A percentile compares a stretch with the other conserved stretches of the same genome.
Evolutionary conservation across 768 basidiomycete genomes (phyloP).

Genomic region (Leccinum longicurvipes): DNA sequence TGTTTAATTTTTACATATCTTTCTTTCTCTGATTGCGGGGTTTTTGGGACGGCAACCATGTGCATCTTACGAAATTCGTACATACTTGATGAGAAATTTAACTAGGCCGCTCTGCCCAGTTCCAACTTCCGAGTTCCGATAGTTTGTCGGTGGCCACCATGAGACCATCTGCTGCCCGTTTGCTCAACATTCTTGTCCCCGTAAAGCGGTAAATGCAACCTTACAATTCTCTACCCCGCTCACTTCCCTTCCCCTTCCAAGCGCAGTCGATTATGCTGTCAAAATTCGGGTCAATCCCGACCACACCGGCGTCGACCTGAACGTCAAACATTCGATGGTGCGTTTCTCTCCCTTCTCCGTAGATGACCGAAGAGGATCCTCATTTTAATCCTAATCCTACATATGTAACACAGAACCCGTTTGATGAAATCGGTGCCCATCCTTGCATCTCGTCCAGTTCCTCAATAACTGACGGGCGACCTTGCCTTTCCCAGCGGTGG

Average conservation of each 20-base stretch:
- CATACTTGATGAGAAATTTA: neutral
- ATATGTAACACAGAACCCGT: constrained; percentile 81
- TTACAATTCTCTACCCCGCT: neutral
- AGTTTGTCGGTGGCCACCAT: constrained; percentile 32
- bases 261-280: constrained; percentile 94
- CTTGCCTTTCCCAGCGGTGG: constrained; percentile 60
- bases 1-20: neutral
- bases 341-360: constrained; percentile 19
- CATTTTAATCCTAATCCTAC: neutral
- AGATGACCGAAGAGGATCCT: neutral
- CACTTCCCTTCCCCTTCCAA: constrained; percentile 28
- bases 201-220: constrained; percentile 69
- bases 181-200: constrained; percentile 90
- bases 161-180: constrained; percentile 67
- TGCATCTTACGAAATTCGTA: neutral
- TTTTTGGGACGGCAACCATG: neutral
- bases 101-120: constrained; percentile 1
- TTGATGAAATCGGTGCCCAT: constrained; percentile 91
- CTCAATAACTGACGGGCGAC: neutral
- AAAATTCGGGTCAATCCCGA: constrained; percentile 97
- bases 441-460: neutral
- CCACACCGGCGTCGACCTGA: constrained; percentile 93
- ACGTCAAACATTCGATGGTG: constrained; percentile 99
- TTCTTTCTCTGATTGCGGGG: neutral
- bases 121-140: constrained; percentile 18